Conservation (phyloP, 306 rosid species). For the Acacia acuminata region DNA sequence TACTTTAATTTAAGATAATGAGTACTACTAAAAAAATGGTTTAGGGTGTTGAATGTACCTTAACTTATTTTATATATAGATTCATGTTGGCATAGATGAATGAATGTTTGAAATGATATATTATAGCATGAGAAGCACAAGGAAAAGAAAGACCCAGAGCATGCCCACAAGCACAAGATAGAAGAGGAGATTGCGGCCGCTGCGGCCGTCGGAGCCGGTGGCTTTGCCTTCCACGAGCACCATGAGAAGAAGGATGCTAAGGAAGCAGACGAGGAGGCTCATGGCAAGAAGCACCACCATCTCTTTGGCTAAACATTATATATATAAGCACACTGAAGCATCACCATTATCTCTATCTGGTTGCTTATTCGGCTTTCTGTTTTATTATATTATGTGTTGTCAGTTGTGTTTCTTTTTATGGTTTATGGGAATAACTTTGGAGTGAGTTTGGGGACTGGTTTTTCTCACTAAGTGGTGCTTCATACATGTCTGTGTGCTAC, state of each 20-base stretch:
- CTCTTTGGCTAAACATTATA: conserved; percentile 39
- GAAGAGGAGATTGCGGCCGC: conserved; percentile 73
- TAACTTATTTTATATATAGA: no score
- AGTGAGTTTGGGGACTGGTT: background rate
- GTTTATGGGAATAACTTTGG: background rate
- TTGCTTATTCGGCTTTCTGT: background rate
- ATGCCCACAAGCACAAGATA: conserved; percentile 71
- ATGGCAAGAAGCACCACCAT: conserved; percentile 72
- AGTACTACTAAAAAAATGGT: no score
- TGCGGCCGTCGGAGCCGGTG: conserved; percentile 68
- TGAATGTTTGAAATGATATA: background rate
- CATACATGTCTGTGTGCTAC: background rate
- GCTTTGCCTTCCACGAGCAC: conserved; percentile 76
- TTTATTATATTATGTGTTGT: background rate
- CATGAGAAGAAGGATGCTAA: conserved; percentile 66
- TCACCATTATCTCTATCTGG: background rate
- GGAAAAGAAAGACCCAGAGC: conserved; percentile 59
- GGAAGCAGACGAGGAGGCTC: conserved; percentile 61
- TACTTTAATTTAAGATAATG: no score
- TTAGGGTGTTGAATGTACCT: no score
- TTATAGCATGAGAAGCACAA: conserved; percentile 71
- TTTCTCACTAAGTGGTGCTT: background rate
- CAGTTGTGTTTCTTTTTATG: background rate
- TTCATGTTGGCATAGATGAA: background rate
- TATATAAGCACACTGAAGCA: background rate